Evolutionary conservation across 306 rosid species (phyloP).

Genomic region (Oemleria cerasiformis): DNA sequence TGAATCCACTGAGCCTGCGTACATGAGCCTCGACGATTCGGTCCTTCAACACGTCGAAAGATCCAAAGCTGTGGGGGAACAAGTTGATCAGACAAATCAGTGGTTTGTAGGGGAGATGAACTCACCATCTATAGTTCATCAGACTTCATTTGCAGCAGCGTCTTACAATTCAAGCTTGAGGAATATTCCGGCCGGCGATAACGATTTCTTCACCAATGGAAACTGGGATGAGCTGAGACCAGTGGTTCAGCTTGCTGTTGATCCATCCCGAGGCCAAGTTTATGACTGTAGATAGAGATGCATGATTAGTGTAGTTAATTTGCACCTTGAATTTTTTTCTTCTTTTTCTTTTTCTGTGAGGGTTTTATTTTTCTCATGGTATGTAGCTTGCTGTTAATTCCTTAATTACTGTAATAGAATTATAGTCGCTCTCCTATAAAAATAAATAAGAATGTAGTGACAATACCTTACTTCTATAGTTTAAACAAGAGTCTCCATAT

Average conservation of each 20-base stretch:
- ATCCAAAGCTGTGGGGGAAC: constrained; percentile 29
- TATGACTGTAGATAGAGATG: constrained; percentile 29
- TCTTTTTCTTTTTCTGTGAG: neutral
- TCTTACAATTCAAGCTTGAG: constrained; percentile 28
- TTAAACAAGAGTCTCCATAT: no score
- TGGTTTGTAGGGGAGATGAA: constrained; percentile 22
- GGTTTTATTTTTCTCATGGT: neutral
- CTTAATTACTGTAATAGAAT: neutral
- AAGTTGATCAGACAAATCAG: constrained; percentile 22
- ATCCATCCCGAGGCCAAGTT: constrained; percentile 39
- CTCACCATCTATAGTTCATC: constrained; percentile 2
- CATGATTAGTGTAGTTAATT: neutral
- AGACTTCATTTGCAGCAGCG: constrained; percentile 30
- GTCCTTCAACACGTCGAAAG: constrained; percentile 33
- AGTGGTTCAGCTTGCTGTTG: constrained; percentile 54
- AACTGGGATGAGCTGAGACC: constrained; percentile 73
- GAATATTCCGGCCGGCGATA: constrained; percentile 33
- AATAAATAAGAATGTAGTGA: neutral
- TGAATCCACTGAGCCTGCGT: constrained; percentile 29
- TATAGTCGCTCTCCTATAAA: neutral
- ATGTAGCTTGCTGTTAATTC: no score
- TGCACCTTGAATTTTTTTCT: neutral
- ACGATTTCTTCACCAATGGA: constrained; percentile 42
- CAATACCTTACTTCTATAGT: neutral
- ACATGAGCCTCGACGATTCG: constrained; percentile 35